Evolutionary conservation across 805 yeast genomes (phyloP).

Genomic region (Torulaspora maleeae): DNA sequence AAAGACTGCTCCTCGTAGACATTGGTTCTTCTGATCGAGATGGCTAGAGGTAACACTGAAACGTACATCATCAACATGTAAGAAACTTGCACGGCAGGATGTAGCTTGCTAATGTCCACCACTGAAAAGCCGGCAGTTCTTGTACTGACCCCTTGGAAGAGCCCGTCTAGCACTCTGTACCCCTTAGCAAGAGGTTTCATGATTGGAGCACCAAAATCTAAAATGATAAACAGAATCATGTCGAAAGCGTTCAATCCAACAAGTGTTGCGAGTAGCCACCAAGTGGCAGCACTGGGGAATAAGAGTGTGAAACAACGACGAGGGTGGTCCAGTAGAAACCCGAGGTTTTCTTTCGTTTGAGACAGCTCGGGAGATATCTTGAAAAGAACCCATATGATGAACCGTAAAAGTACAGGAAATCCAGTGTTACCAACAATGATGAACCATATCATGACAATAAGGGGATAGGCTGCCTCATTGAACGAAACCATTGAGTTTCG

Average conservation of each 20-base stretch:
- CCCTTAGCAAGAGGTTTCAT: constrained; percentile 58
- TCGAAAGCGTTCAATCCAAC: constrained; percentile 71
- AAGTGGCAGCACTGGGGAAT: constrained; percentile 89
- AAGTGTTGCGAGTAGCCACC: constrained; percentile 84
- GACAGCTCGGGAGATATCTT: constrained; percentile 64
- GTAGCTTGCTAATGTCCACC: constrained; percentile 62
- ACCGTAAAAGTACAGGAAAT: constrained; percentile 78
- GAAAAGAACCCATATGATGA: constrained; percentile 74
- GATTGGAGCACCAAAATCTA: constrained; percentile 58
- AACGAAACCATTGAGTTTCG: constrained; percentile 76
- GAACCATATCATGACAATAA: constrained; percentile 61
- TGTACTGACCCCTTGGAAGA: constrained; percentile 86
- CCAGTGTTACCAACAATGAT: constrained; percentile 93
- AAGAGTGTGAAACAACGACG: constrained; percentile 91
- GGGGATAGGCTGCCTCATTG: constrained; percentile 55
- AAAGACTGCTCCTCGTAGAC: constrained; percentile 96
- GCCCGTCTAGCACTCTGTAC: constrained; percentile 69
- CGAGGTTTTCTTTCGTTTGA: constrained; percentile 64
- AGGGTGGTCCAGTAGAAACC: constrained; percentile 89
- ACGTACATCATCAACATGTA: constrained; percentile 98
- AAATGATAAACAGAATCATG: constrained; percentile 68
- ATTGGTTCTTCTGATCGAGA: constrained; percentile 91
- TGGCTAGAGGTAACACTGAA: constrained; percentile 92
- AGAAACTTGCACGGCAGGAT: constrained; percentile 89
- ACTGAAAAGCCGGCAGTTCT: constrained; percentile 91